Base-by-base conservation (phyloP, 352 stramenopile genomes). In the Globisporangium solare region DNA sequence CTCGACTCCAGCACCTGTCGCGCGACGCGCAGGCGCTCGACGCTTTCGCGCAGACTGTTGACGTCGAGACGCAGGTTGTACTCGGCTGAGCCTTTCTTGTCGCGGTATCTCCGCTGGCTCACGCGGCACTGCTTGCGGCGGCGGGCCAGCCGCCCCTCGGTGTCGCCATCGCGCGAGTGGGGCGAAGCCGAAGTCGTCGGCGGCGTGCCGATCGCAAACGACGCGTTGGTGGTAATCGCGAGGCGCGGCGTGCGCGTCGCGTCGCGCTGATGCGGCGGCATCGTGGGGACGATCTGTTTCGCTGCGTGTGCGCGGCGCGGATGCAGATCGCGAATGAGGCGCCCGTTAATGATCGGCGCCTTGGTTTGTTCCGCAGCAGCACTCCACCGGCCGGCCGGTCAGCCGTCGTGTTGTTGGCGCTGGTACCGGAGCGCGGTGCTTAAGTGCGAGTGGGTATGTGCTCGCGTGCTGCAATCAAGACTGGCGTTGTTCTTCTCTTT, bases 31-130 rank as follows among this genome's bases (percentile, higher is more conserved):
- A 91, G 63, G 0, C 70, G 76, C 57, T 83, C 76, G n/a, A 88
- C 77, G 35, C 69, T 73, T 21, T 82, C 70, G 27, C 66, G 71
- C 14, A 91, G 67, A 21, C 49, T 71, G 60, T 89, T 85, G 49
- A 91, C 74, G 47, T 89, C 76, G 35, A 88, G 62, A 20, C 70
- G 67, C 22, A 89, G 68, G 47, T 87, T 86, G 66, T 88, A 86
- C 64, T 88, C 74, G 31, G 58, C 56, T 47, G 79, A 88, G 24
- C 64, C 67, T 48, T 85, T 76, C 58, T 85, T 86, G 66, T 86
- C 74, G 48, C 81, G 74, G 62, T 91, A 88, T 24, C 77, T 69
- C 6, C 78, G 72, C 58, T 91, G 81, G 65, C 70, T 89, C 58
- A 82, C 70, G 49, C 81, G 78, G 58, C 78, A 83, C 61, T 91